Conservation (phyloP, 805 yeast species). For the Starmera quercuum region DNA sequence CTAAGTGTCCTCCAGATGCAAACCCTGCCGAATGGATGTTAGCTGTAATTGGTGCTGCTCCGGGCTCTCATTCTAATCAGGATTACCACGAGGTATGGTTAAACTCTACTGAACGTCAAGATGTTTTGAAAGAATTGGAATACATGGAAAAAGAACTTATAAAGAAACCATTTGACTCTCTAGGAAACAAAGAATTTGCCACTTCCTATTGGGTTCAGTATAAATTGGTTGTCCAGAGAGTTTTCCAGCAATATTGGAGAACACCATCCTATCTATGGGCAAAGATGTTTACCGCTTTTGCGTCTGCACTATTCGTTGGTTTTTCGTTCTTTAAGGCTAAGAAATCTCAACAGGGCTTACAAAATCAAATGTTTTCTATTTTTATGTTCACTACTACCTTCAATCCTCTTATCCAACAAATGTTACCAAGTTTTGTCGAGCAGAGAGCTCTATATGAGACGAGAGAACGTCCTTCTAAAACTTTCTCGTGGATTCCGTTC, state of each 20-base stretch:
- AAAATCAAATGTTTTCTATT: slow-evolving; percentile 73
- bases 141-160: slow-evolving; percentile 55
- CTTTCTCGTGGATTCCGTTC: slow-evolving; percentile 61
- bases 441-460: slow-evolving; percentile 66
- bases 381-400: slow-evolving; percentile 60
- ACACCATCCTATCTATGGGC: slow-evolving; percentile 56
- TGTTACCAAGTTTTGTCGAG: slow-evolving; percentile 50
- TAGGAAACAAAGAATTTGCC: slow-evolving; percentile 35
- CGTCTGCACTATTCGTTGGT: slow-evolving; percentile 61
- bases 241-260: slow-evolving; percentile 62
- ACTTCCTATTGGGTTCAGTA: slow-evolving; percentile 34
- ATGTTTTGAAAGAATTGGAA: slow-evolving; percentile 52
- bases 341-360: slow-evolving; percentile 59
- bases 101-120: slow-evolving; percentile 53
- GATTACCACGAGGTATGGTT: slow-evolving; percentile 76
- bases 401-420: slow-evolving; percentile 53
- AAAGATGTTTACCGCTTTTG: slow-evolving; percentile 44
- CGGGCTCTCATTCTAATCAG: slow-evolving; percentile 66
- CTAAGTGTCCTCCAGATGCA: slow-evolving; percentile 57
- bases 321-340: slow-evolving; percentile 68
- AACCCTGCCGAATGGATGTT: slow-evolving; percentile 94
- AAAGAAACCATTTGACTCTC: slow-evolving; percentile 25
- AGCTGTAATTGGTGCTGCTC: slow-evolving; percentile 78
- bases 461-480: slow-evolving; percentile 66
- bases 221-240: slow-evolving; percentile 41